Conservation (phyloP, 257 asterid species). For the Henckelia pumila region DNA sequence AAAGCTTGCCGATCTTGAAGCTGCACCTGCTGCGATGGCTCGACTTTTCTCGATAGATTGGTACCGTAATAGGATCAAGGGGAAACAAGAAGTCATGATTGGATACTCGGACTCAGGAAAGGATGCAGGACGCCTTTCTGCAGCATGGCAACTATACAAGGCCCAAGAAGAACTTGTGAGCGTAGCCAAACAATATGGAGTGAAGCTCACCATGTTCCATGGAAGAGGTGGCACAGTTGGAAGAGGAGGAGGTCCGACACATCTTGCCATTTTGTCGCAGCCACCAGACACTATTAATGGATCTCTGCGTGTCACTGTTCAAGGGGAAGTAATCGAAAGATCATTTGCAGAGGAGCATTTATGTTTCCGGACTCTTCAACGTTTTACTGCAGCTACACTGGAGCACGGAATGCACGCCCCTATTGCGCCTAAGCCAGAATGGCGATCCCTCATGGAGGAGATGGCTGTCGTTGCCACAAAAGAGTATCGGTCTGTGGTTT, state of each 20-base stretch:
- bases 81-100: conserved; percentile 94
- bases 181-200: conserved; percentile 80
- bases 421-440: conserved; percentile 77
- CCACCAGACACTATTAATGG: conserved; percentile 93
- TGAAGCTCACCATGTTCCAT: conserved; percentile 87
- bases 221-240: conserved; percentile 97
- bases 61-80: conserved; percentile 72
- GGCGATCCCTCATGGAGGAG: conserved; percentile 92
- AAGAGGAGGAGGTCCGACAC: conserved; percentile 97
- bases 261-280: conserved; percentile 91
- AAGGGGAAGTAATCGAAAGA: conserved; percentile 92
- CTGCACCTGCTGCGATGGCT: conserved; percentile 87
- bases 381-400: conserved; percentile 97
- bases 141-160: conserved; percentile 94
- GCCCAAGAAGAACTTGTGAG: conserved; percentile 89
- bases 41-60: conserved; percentile 86
- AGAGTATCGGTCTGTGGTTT: conserved; percentile 80
- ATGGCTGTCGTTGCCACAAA: conserved; percentile 83
- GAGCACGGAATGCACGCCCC: conserved; percentile 98
- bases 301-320: conserved; percentile 92
- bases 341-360: conserved; percentile 92
- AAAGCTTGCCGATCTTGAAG: conserved; percentile 87
- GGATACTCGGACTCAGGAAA: conserved; percentile 97
- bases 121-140: conserved; percentile 95
- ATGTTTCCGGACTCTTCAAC: conserved; percentile 89